Base-by-base conservation (phyloP, 192 early-diverging fungal genomes). In the Coemansia sp. region DNA sequence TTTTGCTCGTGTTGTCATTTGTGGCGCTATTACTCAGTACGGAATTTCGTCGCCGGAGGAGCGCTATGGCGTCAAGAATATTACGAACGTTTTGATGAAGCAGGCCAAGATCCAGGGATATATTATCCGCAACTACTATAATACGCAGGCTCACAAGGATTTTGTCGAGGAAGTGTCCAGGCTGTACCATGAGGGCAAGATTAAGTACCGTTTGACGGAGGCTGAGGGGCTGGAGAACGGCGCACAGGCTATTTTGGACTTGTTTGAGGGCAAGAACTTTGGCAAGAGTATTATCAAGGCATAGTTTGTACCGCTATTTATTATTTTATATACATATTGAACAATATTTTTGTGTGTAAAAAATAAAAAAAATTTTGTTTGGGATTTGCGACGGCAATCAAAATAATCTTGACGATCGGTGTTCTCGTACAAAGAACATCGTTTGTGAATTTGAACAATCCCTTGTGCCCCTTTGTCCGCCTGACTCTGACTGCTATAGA, bases 1-100 rank as follows among this genome's bases (percentile, higher is more conserved):
- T 3, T 69, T 76, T 52, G 93, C 87, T 1, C 88, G 95, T 47
- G 83, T 96, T 55, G 60, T 90, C 20, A 86, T 85, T 13, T 92
- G 90, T 68, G 93, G 94, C 44, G 87, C 87, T 69, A 92, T 93
- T 58, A 89, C 91, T 27, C 87, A 92, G 76, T 92, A 93, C 78
- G 90, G 91, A 53, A 68, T 70, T 27, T 70, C 80, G 7, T 71
- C 84, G 7, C 18, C 64, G 11, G 84, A 76, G 5, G 73, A 89
- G 33, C 61, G 73, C 40, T 86, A 90, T 69, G 75, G 76, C 33
- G 71, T 91, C 53, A 86, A 89, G 74, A 93, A 91, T 78, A 52
- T 90, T 55, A 70, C 71, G 4, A 63, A 74, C 27, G 69, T 94
- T 15, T 71, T 93, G 4, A 69, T 70, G 41, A 90, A 88, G 70